Conservation (phyloP, 352 stramenopile species). For the Pythium guiyangense region DNA sequence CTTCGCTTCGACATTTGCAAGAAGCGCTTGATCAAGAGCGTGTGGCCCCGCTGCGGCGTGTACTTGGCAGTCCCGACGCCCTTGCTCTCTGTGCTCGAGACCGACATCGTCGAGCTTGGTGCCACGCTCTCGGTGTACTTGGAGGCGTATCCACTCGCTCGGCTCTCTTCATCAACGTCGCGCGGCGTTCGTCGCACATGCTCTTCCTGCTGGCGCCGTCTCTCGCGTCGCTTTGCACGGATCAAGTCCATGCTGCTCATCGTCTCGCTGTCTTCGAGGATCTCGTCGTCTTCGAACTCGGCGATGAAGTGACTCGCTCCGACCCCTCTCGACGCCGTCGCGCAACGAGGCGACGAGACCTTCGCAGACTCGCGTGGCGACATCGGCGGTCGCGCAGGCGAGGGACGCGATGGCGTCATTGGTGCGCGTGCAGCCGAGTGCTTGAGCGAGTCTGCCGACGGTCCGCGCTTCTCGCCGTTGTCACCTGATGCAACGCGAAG, state of each 20-base stretch:
- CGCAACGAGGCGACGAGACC: slow-evolving; percentile 7
- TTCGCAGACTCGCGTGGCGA: slow-evolving; percentile 4
- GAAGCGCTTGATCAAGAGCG: slow-evolving; percentile 52
- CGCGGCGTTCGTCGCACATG: background rate
- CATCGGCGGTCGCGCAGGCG: background rate
- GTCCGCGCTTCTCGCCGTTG: slow-evolving; percentile 1
- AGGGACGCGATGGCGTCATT: background rate
- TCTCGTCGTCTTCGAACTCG: slow-evolving; percentile 42
- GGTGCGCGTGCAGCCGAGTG: background rate
- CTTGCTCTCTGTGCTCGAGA: slow-evolving; percentile 13
- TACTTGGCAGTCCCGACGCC: slow-evolving; percentile 46
- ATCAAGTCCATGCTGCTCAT: slow-evolving; percentile 10
- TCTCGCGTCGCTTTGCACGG: slow-evolving; percentile 3
- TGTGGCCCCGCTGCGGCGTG: slow-evolving; percentile 46
- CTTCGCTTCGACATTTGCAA: slow-evolving; percentile 31
- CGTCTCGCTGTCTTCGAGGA: slow-evolving; percentile 18
- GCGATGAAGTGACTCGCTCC: slow-evolving; percentile 11
- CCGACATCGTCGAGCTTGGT: slow-evolving; percentile 16
- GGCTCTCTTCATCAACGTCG: slow-evolving; percentile 12
- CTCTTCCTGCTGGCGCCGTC: slow-evolving; percentile 7
- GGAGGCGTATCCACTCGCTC: slow-evolving; percentile 12
- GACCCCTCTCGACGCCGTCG: background rate
- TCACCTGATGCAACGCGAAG: slow-evolving; percentile 12
- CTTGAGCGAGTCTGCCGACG: slow-evolving; percentile 4
- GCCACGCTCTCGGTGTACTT: slow-evolving; percentile 28